Percentiles rank a stretch among this genome's conserved stretches.
Conservation (phyloP, 495 filamentous ascomycete species). For the Zalerion maritima region DNA sequence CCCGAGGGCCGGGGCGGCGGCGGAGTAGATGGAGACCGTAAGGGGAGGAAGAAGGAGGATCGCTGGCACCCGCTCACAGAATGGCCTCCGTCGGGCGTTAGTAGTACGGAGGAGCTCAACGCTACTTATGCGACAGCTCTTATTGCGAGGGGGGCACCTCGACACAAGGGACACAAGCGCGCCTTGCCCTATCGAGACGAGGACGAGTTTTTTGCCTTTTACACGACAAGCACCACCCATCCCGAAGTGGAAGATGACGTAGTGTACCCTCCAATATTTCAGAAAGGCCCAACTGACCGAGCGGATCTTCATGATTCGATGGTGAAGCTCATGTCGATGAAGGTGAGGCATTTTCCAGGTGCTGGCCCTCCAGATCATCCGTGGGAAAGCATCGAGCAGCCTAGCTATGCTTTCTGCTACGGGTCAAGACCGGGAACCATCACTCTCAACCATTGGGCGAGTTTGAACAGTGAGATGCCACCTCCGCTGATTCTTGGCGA, state of each 20-base stretch:
- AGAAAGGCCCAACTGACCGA: no score
- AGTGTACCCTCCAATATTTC: no score
- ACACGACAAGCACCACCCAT: conserved; percentile 31
- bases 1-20: no score
- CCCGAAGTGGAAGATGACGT: conserved; percentile 27
- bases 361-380: conserved; percentile 26
- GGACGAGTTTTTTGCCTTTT: conserved; percentile 36
- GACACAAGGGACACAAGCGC: conserved; percentile 29
- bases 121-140: conserved; percentile 32
- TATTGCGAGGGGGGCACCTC: conserved; percentile 30
- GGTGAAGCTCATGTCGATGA: conserved; percentile 33
- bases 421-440: conserved; percentile 43
- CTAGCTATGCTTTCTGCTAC: conserved; percentile 45
- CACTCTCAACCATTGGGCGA: conserved; percentile 44
- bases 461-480: conserved; percentile 31
- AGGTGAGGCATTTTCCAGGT: conserved; percentile 22
- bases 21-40: conserved; percentile 27
- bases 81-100: conserved; percentile 32
- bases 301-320: conserved; percentile 32
- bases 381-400: conserved; percentile 53
- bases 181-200: conserved; percentile 29
- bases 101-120: conserved; percentile 25
- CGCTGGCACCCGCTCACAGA: conserved; percentile 23
- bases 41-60: conserved; percentile 22
- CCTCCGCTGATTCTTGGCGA: conserved; percentile 34